A percentile compares a stretch with the other conserved stretches of the same genome.
Conservation (phyloP, 2,329 filamentous ascomycete species). For the Ascocoryne sarcoides region DNA sequence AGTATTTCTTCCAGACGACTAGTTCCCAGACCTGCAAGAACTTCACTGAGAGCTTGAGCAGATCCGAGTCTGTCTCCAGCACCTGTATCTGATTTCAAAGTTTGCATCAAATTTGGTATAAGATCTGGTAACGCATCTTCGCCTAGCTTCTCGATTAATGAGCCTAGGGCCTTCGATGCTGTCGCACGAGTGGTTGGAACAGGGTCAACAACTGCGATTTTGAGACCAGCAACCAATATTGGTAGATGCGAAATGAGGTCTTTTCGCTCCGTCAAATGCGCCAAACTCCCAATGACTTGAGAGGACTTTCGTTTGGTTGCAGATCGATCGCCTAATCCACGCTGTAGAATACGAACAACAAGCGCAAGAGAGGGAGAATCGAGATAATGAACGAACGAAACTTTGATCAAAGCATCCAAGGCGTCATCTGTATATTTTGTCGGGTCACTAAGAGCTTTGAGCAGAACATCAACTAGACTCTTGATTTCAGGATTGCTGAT, state of each 20-base stretch:
- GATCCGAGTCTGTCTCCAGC: slow-evolving; percentile 94
- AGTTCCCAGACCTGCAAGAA: slow-evolving; percentile 89
- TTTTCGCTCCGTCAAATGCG: slow-evolving; percentile 92
- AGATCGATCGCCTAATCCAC: slow-evolving; percentile 82
- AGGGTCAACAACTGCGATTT: slow-evolving; percentile 83
- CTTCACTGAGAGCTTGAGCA: slow-evolving; percentile 91
- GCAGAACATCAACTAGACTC: slow-evolving; percentile 77
- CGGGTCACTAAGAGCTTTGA: slow-evolving; percentile 94
- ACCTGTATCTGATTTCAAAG: slow-evolving; percentile 92
- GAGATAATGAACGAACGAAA: slow-evolving; percentile 98
- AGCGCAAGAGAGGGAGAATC: slow-evolving; percentile 92
- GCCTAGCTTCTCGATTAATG: slow-evolving; percentile 94
- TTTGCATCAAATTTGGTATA: slow-evolving; percentile 95
- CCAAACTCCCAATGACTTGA: slow-evolving; percentile 95
- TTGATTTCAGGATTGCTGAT: slow-evolving; percentile 98
- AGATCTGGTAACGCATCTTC: slow-evolving; percentile 95
- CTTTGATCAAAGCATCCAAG: slow-evolving; percentile 87
- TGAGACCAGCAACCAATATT: slow-evolving; percentile 83
- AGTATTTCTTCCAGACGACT: slow-evolving; percentile 88
- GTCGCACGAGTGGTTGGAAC: slow-evolving; percentile 95
- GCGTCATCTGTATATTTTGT: slow-evolving; percentile 96
- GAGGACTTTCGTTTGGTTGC: slow-evolving; percentile 93
- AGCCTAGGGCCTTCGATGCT: slow-evolving; percentile 89
- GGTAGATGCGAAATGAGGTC: slow-evolving; percentile 87
- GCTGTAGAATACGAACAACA: slow-evolving; percentile 89